Evolutionary conservation across 805 yeast genomes (phyloP), one percentile per base, ranked within the genome.

Genomic region (Kodamaea nitidulidarum): DNA sequence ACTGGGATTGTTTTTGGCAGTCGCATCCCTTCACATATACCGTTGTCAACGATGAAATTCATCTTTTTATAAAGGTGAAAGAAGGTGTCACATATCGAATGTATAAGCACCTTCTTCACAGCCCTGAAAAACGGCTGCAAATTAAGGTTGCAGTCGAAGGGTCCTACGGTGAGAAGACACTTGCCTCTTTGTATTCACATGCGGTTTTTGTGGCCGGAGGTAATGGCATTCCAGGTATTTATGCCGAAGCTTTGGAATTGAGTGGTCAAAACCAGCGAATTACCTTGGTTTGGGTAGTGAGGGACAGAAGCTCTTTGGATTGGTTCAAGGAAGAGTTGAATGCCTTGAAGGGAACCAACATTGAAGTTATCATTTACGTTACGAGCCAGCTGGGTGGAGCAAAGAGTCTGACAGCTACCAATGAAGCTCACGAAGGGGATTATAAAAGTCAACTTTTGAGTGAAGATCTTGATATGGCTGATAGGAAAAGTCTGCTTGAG

Each of bases 211-310:
- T 80, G 30, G 80, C 82, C 3, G 85, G 85, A 7, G 86, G 85
- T 4, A 75, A 76, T 45, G 86, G 86, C 8, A 69, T 80, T 50
- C 76, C 86, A 0, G 82, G 79, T 0, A 62, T 76, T 7, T 61
- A 72, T 30, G 63, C 77, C 2, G 68, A 76, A 41, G 76, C 50
- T 1, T 25, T 41, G 10, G 49, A 50, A 22, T 46, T 54, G 20
- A 49, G 46, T 12, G 29, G 17, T 15, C 31, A 32, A n/a, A 35
- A 30, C 9, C 31, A 36, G 36, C 36, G 47, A 10, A 30, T 65
- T 21, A 71, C 74, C 41, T 66, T 85, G 39, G 60, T 74, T 26
- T 87, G 95, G 95, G 70, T 74, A 7, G 66, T 84, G 7, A 66
- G 81, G 40, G 76, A 78, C 26, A 63, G 67, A 42, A 60, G 61